Percentiles rank a stretch among this genome's conserved stretches.
Conservation (phyloP, 106 monocot genomes). For the Phalaenopsis equestris region DNA sequence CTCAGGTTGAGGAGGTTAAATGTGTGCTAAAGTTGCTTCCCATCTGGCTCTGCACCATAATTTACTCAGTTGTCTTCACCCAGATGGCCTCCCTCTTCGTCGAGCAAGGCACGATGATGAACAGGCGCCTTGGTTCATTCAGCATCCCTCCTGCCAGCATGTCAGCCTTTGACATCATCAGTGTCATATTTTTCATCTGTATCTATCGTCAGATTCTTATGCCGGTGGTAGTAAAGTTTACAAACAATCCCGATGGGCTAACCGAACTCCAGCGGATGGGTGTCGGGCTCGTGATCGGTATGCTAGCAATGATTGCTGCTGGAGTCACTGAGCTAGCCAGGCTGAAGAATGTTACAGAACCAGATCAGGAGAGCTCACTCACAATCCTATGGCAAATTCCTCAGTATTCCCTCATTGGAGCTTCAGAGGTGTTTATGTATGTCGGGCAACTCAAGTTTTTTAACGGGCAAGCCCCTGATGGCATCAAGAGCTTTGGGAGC, state of each 20-base stretch:
- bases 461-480: constrained; percentile 54
- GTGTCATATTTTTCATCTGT: constrained; percentile 43
- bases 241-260: constrained; percentile 31
- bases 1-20: constrained; percentile 85
- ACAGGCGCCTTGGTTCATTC: constrained; percentile 30
- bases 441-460: constrained; percentile 61
- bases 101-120: constrained; percentile 62
- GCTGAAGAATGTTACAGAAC: constrained; percentile 15
- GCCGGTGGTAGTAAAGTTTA: constrained; percentile 13
- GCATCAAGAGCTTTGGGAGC: constrained; percentile 65
- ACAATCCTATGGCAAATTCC: constrained; percentile 57
- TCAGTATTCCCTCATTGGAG: constrained; percentile 52
- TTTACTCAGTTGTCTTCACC: constrained; percentile 82
- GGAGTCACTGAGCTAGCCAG: constrained; percentile 34
- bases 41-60: constrained; percentile 74
- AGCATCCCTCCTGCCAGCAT: constrained; percentile 66
- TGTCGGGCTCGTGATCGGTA: constrained; percentile 37
- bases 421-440: constrained; percentile 63
- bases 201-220: constrained; percentile 36
- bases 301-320: constrained; percentile 44
- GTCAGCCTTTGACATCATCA: constrained; percentile 58
- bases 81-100: constrained; percentile 83
- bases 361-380: constrained; percentile 25
- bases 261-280: constrained; percentile 72
- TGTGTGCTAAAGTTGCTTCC: constrained; percentile 67